Base-by-base conservation (phyloP, 23 red algal species). In the Gracilaria domingensis region DNA sequence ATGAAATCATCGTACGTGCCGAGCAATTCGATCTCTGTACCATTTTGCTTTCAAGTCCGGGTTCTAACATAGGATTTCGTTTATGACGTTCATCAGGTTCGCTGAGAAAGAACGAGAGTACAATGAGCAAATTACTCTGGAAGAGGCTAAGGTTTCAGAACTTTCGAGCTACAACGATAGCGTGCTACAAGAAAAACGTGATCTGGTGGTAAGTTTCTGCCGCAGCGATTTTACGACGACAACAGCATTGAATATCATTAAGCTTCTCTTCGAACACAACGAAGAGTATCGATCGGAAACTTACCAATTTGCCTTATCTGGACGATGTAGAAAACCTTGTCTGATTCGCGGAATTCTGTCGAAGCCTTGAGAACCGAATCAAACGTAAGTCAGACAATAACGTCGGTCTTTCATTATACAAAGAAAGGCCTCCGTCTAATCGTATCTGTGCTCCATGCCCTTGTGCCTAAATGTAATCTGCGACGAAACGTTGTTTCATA, bases 111-210 rank as follows among this genome's bases (percentile, higher is more conserved):
- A 77, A 20, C 38, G 34, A 77, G 39, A 77, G 72, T 77, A 49
- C 72, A 25, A 77, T 24, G 17, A 21, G 23, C 40, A 17, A 4
- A 34, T 49, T 77, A 3, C 0, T 30, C 23, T 13, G 21, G 24
- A 77, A 50, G 23, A 45, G 23, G 45, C 39, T 12, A 25, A 77
- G 17, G 26, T 77, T 7, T 77, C 72, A 16, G 42, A 77, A 77
- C 72, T 77, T 49, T 77, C 45, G 23, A 34, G 39, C 12, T 77
- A 77, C 39, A 77, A 50, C n/a, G 24, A 77, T n/a, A 77, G 23
- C 72, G 28, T 77, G 40, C 6, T 8, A 77, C 38, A 30, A 26
- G 50, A 50, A 51, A 34, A 8, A 2, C 12, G 38, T 2, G n/a
- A 8, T 5, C 34, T 77, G 72, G 39, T 51, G 45, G 72, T 77